phyloP scores from a whole-genome alignment of 345 rosid species.

The Raphanus raphanistrum region DNA sequence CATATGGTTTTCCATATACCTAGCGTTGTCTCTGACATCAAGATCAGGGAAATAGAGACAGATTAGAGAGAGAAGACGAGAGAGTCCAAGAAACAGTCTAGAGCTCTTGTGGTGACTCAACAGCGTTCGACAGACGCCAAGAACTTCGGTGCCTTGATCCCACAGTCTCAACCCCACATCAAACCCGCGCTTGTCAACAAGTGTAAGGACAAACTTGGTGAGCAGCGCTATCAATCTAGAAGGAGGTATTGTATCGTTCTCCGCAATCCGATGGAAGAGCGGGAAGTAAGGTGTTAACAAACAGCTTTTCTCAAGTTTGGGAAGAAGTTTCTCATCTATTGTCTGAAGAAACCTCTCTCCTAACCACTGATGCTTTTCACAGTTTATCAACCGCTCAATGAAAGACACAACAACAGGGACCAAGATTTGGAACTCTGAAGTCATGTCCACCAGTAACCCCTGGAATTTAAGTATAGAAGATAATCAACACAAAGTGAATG shows the following conservation, averaged over 20 bases:
- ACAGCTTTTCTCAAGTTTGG: conserved; percentile 57
- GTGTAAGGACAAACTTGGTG: conserved; percentile 59
- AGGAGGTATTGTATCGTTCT: conserved; percentile 75
- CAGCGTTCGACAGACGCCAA: conserved; percentile 86
- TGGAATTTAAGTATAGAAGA: conserved; percentile 38
- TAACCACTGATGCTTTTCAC: conserved; percentile 72
- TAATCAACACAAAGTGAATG: conserved; percentile 29
- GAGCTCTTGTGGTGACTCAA: conserved; percentile 81
- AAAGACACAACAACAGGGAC: conserved; percentile 76
- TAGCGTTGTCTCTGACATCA: conserved; percentile 91
- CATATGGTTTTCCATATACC: conserved; percentile 52
- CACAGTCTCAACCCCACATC: conserved; percentile 71
- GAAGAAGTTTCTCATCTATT: conserved; percentile 65
- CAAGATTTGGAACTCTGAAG: conserved; percentile 58
- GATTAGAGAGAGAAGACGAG: conserved; percentile 76
- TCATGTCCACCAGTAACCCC: conserved; percentile 82
- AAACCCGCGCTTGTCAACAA: conserved; percentile 64
- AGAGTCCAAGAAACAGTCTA: conserved; percentile 78
- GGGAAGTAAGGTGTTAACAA: conserved; percentile 71
- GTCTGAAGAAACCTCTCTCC: conserved; percentile 84
- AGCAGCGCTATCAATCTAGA: conserved; percentile 62
- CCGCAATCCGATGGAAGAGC: conserved; percentile 73
- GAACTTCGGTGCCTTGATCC: conserved; percentile 92
- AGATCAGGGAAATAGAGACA: conserved; percentile 93
- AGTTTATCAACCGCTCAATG: conserved; percentile 63